Conservation (phyloP, 495 filamentous ascomycete species). For the Thermothielavioides terrestris region DNA sequence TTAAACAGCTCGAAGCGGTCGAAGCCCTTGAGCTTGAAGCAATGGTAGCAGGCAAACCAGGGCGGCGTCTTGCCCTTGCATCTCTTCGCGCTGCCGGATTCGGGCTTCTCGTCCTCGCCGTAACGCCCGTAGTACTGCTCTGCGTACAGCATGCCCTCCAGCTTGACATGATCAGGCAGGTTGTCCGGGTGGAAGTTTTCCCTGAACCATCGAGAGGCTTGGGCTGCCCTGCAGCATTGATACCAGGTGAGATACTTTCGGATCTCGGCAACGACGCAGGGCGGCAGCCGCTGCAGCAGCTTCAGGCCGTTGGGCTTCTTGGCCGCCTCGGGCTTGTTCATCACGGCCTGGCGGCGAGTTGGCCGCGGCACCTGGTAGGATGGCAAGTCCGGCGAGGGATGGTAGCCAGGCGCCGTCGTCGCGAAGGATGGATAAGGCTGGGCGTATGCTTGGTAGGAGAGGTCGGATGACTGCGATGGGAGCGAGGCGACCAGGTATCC, state of each 20-base stretch:
- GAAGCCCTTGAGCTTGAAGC: conserved; percentile 13
- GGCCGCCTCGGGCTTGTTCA: not conserved
- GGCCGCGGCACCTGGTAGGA: conserved; percentile 2
- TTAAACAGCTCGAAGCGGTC: conserved; percentile 21
- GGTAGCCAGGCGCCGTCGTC: not conserved
- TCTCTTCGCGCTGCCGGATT: not conserved
- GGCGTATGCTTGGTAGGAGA: conserved; percentile 11
- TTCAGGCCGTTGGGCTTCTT: not conserved
- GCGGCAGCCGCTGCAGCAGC: not conserved
- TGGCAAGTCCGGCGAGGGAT: not conserved
- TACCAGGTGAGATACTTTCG: conserved; percentile 11
- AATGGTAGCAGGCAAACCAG: conserved; percentile 25
- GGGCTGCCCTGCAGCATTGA: conserved; percentile 3
- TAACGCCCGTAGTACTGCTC: conserved; percentile 17
- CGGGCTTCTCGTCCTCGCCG: conserved; percentile 7
- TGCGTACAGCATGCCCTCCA: conserved; percentile 11
- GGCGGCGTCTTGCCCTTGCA: not conserved
- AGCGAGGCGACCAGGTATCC: conserved; percentile 7
- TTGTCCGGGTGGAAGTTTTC: conserved; percentile 10
- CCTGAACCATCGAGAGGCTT: conserved; percentile 9
- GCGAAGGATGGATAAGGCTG: conserved; percentile 7
- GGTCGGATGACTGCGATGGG: conserved; percentile 6
- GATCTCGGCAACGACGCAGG: conserved; percentile 2
- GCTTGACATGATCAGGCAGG: conserved; percentile 11
- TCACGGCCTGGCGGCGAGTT: not conserved